A percentile compares a stretch with the other conserved stretches of the same genome.
Conservation (phyloP, 192 early-diverging fungal species). For the Backusella luteola region DNA sequence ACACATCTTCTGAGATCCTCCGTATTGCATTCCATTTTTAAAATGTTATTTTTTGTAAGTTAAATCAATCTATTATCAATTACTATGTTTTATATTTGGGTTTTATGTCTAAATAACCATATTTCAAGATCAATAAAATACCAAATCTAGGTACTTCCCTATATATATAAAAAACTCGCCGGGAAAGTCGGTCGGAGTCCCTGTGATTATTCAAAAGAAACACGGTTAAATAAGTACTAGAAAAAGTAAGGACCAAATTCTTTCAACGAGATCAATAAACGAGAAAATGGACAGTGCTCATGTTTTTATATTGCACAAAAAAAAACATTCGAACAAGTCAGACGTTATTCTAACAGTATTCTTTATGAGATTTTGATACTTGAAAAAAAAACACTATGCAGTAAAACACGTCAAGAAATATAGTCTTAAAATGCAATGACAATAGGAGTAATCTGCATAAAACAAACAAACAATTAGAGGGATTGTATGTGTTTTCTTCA, state of each 20-base stretch:
- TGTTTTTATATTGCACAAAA: background rate
- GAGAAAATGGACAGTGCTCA: background rate
- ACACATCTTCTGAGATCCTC: background rate
- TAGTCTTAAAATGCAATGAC: background rate
- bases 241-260: background rate
- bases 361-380: background rate
- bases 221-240: background rate
- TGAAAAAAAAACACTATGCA: no score
- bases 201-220: background rate
- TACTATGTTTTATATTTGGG: no score
- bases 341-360: background rate
- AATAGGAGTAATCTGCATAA: background rate
- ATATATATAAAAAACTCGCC: background rate
- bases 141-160: background rate
- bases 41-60: background rate
- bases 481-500: background rate
- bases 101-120: no score
- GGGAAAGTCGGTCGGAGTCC: background rate
- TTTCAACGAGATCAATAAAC: conserved; percentile 1
- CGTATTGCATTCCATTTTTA: background rate
- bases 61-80: no score
- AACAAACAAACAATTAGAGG: background rate
- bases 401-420: background rate
- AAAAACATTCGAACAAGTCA: background rate
- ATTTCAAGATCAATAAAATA: no score